phyloP scores from a whole-genome alignment of 306 rosid genomes.

The Macrotyloma uniflorum region DNA sequence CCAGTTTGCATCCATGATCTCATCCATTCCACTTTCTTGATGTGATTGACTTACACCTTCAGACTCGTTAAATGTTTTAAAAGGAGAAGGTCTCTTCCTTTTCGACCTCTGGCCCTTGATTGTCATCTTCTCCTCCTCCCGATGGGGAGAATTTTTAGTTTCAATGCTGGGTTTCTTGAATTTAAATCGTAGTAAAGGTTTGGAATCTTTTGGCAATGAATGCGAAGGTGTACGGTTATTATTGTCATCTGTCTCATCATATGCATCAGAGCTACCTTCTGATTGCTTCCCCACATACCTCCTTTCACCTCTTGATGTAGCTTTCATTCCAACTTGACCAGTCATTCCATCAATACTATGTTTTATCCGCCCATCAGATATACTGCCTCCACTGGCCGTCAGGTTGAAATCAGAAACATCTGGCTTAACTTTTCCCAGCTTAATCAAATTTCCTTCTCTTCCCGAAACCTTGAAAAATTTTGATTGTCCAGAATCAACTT shows the following conservation, averaged over 20 bases:
- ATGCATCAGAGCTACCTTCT: conserved; percentile 57
- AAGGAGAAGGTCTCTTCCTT: conserved; percentile 85
- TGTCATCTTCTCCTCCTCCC: conserved; percentile 75
- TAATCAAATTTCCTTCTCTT: conserved; percentile 72
- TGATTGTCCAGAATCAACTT: conserved; percentile 57
- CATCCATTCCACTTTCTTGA: conserved; percentile 69
- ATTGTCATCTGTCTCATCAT: conserved; percentile 53
- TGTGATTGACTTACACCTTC: conserved; percentile 54
- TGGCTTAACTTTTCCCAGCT: conserved; percentile 72
- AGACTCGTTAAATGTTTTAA: conserved; percentile 53
- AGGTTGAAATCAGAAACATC: conserved; percentile 53
- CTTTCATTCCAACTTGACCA: conserved; percentile 43
- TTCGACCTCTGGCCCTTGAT: conserved; percentile 96
- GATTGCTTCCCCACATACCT: conserved; percentile 55
- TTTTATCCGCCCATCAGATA: conserved; percentile 58
- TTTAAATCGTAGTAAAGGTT: conserved; percentile 79
- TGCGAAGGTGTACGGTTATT: conserved; percentile 51
- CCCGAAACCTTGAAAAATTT: conserved; percentile 62
- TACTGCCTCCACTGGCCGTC: conserved; percentile 52
- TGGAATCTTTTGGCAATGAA: conserved; percentile 76
- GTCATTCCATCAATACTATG: conserved; percentile 49
- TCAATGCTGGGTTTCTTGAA: conserved; percentile 74
- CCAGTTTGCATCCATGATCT: conserved; percentile 96
- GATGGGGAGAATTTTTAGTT: conserved; percentile 65
- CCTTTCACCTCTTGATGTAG: conserved; percentile 56